A percentile compares a stretch with the other conserved stretches of the same genome.
These are phyloP conservation scores for Starmerella apicola DNA, from an alignment of 805 yeast species.

Conservation along the genomic window DNA sequence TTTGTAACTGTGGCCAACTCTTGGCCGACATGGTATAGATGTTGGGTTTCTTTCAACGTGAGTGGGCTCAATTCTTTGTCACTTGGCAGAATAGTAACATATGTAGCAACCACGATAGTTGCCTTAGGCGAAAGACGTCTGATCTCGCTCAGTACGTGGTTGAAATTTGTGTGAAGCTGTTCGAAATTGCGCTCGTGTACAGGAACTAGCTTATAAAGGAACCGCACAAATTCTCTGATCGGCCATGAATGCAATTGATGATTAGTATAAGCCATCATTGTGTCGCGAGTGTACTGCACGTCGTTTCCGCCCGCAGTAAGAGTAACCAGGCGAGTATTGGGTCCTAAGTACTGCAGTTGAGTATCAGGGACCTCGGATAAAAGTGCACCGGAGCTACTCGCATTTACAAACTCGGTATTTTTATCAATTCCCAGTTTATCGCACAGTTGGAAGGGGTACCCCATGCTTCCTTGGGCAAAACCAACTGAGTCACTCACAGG, in stretches of 20 bases:
- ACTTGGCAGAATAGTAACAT: constrained; percentile 4
- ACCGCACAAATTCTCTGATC: background rate
- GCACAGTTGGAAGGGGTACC: constrained; percentile 8
- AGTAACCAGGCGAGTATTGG: constrained; percentile 7
- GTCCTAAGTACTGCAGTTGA: constrained; percentile 3
- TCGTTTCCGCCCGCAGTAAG: constrained; percentile 12
- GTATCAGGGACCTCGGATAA: background rate
- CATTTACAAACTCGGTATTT: background rate
- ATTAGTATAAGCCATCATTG: background rate
- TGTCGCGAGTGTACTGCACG: constrained; percentile 8
- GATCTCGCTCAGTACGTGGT: background rate
- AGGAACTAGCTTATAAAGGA: background rate
- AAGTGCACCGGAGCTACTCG: constrained; percentile 9
- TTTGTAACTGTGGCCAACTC: background rate
- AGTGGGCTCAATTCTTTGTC: constrained; percentile 5
- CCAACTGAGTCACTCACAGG: constrained; percentile 1
- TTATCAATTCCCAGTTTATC: constrained; percentile 1
- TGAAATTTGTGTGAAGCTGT: background rate
- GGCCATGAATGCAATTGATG: background rate
- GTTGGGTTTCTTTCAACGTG: background rate
- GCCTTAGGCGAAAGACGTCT: constrained; percentile 4
- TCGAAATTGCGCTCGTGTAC: constrained; percentile 1
- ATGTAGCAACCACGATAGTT: constrained; percentile 5
- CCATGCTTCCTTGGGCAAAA: constrained; percentile 1
- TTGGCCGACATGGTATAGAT: constrained; percentile 5